Base-by-base conservation (phyloP, 495 filamentous ascomycete species). In the Xylaria palmicola region DNA sequence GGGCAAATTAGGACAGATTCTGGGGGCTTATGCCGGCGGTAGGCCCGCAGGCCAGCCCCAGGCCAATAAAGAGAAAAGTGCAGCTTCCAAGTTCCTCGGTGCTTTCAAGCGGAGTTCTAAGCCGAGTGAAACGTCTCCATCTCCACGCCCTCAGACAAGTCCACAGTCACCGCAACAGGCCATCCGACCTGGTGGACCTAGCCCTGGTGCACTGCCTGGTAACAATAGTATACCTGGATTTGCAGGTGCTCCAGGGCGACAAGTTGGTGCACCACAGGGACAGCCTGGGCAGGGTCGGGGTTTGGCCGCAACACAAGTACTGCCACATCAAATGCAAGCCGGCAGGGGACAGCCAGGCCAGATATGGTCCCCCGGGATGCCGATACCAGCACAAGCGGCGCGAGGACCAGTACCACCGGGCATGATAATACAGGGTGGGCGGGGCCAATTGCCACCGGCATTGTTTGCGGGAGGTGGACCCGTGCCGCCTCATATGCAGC, bases 251-350 rank as follows among this genome's bases (percentile, higher is more conserved):
- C 59, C 57, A 72, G 60, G 59, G 63, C 54, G 63, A 63, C 45
- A 71, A 63, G 74, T 79, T 22, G 73, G 74, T 36, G 62, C 74
- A 20, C 71, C 48, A 13, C 48, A 74, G 45, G 63, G 67, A n/a
- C 65, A 74, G 8, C 44, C 56, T 26, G 68, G 68, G 22, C 68
- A 48, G 41, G 63, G 60, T 24, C 51, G 61, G n/a, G 61, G 62
- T 5, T 43, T n/a, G 6, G 19, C 36, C 36, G 29, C 36, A 20
- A n/a, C n/a, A 7, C 65, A 54, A 15, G 61, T 50, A 44, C 26
- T 44, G 0, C 57, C 60, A 1, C 65, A 60, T 13, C 66, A 66
- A 34, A 56, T 45, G 44, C 66, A 32, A 36, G 61, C 48, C 10
- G 54, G 50, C n/a, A 55, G 48, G 15, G 40, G 48, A 8, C 48